Conservation (phyloP, 2,329 filamentous ascomycete species). For the Trichoderma arundinaceum region DNA sequence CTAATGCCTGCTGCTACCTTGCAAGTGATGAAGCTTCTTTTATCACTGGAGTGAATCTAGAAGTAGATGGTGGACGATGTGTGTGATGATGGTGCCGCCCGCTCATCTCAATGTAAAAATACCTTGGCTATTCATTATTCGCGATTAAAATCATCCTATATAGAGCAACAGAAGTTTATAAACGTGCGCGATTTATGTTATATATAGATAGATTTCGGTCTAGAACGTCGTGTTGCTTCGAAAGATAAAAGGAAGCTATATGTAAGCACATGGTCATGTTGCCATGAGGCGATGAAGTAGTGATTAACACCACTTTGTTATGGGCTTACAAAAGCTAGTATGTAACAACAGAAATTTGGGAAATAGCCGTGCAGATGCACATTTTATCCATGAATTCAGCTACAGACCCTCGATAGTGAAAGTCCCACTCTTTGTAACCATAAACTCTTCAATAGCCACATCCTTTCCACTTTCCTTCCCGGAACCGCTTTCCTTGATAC, state of each 20-base stretch:
- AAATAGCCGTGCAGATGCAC: not conserved
- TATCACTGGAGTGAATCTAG: conserved; percentile 73
- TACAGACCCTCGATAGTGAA: conserved; percentile 45
- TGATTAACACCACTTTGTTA: no score
- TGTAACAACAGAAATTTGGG: not conserved
- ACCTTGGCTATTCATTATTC: not conserved
- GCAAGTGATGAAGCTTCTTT: conserved; percentile 74
- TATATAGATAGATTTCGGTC: no score
- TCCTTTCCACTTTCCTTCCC: conserved; percentile 57
- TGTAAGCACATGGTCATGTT: not conserved
- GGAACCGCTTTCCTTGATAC: conserved; percentile 55
- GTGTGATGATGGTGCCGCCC: conserved; percentile 28
- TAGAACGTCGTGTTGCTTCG: no score
- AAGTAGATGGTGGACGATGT: conserved; percentile 47
- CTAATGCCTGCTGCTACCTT: conserved; percentile 72
- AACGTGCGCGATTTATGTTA: no score
- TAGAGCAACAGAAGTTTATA: not conserved
- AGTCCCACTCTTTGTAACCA: conserved; percentile 54
- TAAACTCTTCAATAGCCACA: conserved; percentile 53
- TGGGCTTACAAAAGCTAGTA: no score
- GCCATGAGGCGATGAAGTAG: not conserved
- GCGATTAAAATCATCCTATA: not conserved
- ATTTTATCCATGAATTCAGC: not conserved
- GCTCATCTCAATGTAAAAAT: not conserved
- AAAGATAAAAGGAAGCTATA: no score